Evolutionary conservation across 225 moss, liverwort and hornwort species (phyloP).

Genomic region (Takakia lepidozioides): DNA sequence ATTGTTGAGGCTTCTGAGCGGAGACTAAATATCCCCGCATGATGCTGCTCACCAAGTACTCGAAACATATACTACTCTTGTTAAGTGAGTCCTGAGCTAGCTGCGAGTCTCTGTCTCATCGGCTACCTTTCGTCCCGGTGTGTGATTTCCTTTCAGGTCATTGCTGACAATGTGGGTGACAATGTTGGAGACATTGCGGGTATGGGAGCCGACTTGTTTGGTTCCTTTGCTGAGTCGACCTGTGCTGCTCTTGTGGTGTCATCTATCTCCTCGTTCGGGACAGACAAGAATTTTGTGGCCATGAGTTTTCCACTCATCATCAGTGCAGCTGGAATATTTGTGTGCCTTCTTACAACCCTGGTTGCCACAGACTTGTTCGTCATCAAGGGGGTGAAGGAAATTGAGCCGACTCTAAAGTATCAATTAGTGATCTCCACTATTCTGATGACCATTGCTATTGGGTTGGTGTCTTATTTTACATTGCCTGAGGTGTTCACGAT

Average conservation of each 20-base stretch:
- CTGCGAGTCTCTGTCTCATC: too few relatives aligned
- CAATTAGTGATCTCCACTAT: slow-evolving; percentile 79
- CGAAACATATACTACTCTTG: background rate
- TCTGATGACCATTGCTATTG: slow-evolving; percentile 63
- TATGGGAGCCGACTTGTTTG: slow-evolving; percentile 51
- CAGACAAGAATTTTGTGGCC: slow-evolving; percentile 29
- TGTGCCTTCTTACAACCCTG: slow-evolving; percentile 73
- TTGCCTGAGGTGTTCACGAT: slow-evolving; percentile 64
- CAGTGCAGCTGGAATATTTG: slow-evolving; percentile 40
- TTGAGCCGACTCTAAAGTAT: slow-evolving; percentile 70
- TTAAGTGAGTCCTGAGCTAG: too few relatives aligned
- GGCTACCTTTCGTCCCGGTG: too few relatives aligned
- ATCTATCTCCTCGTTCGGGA: slow-evolving; percentile 38
- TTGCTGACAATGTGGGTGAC: slow-evolving; percentile 49
- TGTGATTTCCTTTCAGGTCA: too few relatives aligned
- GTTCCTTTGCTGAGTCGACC: slow-evolving; percentile 89
- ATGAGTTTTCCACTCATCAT: slow-evolving; percentile 46
- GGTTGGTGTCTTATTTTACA: slow-evolving; percentile 42
- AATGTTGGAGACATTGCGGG: slow-evolving; percentile 54
- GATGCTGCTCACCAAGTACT: too few relatives aligned
- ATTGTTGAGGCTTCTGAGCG: background rate
- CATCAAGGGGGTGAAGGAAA: slow-evolving; percentile 53
- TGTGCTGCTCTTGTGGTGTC: slow-evolving; percentile 78
- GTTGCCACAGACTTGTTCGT: slow-evolving; percentile 63
- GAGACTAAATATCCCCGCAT: too few relatives aligned